These are phyloP conservation scores for Termitomyces sp. DNA, from an alignment of 768 basidiomycete genomes.

Conservation along the genomic window DNA sequence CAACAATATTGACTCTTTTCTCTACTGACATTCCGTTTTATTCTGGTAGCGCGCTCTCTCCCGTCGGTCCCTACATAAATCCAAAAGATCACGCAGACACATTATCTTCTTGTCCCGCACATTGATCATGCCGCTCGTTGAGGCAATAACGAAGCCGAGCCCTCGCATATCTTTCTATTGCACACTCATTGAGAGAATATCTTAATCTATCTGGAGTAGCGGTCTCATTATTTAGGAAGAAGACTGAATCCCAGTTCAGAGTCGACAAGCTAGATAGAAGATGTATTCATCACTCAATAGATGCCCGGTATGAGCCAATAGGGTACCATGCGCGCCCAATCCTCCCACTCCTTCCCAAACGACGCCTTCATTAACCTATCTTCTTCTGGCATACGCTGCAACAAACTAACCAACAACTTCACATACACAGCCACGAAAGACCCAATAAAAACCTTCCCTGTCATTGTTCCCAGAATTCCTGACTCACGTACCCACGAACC, in stretches of 20 bases:
- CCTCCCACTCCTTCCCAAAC: slow-evolving; percentile 14
- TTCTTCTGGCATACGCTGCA: slow-evolving; percentile 6
- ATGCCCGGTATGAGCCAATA: slow-evolving; percentile 8
- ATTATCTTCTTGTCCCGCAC: too few species aligned
- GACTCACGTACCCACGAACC: slow-evolving; percentile 1
- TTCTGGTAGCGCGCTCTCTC: too few species aligned
- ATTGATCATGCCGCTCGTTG: too few species aligned
- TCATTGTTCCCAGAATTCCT: background rate
- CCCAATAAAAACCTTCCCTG: background rate
- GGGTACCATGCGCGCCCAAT: slow-evolving; percentile 11
- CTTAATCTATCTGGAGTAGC: too few species aligned
- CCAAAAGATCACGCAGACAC: too few species aligned
- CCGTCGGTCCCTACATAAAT: too few species aligned
- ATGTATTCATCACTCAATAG: background rate
- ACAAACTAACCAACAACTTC: background rate
- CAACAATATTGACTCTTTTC: too few species aligned
- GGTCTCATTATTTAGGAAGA: too few species aligned
- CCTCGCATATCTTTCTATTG: too few species aligned
- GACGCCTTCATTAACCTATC: slow-evolving; percentile 7
- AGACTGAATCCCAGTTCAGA: background rate
- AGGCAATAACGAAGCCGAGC: too few species aligned
- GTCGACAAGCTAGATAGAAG: background rate
- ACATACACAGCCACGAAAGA: background rate
- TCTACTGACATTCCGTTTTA: too few species aligned
- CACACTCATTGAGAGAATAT: too few species aligned